phyloP scores from a whole-genome alignment of 305 asterid genomes.

The Rubia peregrina region DNA sequence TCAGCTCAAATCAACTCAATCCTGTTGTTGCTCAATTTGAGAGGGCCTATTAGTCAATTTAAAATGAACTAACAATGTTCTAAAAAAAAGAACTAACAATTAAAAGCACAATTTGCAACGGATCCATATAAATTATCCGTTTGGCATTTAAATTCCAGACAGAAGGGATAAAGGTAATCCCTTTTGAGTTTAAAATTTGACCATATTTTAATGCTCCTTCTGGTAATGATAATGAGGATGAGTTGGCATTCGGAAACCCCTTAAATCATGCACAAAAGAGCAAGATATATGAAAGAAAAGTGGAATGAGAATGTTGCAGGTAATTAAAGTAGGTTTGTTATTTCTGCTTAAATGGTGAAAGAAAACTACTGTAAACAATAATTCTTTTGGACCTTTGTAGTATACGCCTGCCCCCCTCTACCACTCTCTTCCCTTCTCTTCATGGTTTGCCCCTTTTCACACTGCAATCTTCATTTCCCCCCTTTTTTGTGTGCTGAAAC shows the following conservation, averaged over 20 bases:
- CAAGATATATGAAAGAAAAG: neutral
- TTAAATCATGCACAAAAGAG: constrained; percentile 8
- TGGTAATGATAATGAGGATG: neutral
- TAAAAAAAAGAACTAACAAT: too few relatives aligned
- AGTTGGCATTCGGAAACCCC: constrained; percentile 14
- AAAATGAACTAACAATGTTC: too few relatives aligned
- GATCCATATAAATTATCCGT: neutral
- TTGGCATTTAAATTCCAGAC: neutral
- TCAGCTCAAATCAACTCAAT: too few relatives aligned
- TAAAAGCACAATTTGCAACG: neutral
- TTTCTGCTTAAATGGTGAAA: neutral
- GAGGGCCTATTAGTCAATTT: too few relatives aligned
- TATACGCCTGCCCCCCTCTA: neutral
- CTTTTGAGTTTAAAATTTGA: constrained; percentile 5
- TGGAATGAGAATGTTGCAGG: neutral
- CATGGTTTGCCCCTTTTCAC: constrained; percentile 12
- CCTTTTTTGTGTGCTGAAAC: too few relatives aligned
- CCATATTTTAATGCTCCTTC: constrained; percentile 9
- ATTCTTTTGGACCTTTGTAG: neutral
- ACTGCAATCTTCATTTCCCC: constrained; percentile 9
- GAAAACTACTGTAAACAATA: neutral
- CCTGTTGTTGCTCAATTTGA: too few relatives aligned
- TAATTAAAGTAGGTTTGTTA: neutral
- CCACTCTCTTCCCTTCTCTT: neutral
- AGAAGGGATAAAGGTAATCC: constrained; percentile 6